Evolutionary conservation across 192 early-diverging fungal genomes (phyloP).

Genomic region (Linnemannia elongata): DNA sequence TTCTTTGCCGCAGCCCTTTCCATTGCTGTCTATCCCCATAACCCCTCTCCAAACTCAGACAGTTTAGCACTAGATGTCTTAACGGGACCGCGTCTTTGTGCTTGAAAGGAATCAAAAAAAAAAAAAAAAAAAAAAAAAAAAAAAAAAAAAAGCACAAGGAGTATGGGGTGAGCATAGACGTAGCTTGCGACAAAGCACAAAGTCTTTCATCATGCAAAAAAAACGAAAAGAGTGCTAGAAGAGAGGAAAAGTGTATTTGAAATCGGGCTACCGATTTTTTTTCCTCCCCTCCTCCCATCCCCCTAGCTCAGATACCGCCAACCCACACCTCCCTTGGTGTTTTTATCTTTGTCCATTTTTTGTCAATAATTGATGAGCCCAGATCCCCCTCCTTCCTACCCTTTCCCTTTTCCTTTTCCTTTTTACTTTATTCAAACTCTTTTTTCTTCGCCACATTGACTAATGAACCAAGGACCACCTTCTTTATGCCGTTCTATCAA

Average conservation of each 20-base stretch:
- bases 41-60: neutral
- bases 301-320: neutral
- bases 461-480: neutral
- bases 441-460: neutral
- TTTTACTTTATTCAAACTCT: neutral
- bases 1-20: neutral
- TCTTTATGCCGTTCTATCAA: neutral
- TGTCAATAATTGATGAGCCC: slow-evolving; percentile 4
- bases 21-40: neutral
- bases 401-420: no score
- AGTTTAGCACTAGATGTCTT: neutral
- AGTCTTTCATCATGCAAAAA: neutral
- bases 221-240: neutral
- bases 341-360: neutral
- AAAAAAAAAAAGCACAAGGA: neutral
- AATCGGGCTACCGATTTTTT: neutral
- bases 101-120: neutral
- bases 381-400: neutral
- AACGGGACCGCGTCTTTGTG: neutral
- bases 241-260: neutral
- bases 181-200: neutral
- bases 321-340: neutral
- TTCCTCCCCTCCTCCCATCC: neutral
- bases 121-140: neutral
- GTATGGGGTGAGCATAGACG: neutral